phyloP scores from a whole-genome alignment of 805 yeast genomes.

The Huiozyma sinensis region DNA sequence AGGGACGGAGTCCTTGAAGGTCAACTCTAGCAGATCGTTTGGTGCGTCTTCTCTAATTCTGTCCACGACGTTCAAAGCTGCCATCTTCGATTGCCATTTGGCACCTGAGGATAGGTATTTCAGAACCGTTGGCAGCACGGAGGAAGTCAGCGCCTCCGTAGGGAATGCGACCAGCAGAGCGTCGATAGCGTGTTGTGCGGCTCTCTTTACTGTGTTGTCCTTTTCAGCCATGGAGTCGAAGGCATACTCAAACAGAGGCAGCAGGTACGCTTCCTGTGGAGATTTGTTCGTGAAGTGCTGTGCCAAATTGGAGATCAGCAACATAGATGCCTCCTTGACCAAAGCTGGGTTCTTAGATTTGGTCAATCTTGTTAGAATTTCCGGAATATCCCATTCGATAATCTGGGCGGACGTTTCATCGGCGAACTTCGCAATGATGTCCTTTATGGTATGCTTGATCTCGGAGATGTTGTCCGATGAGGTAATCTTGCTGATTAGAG shows the following conservation, averaged over 20 bases:
- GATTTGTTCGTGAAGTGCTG: slow-evolving; percentile 53
- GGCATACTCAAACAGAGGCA: slow-evolving; percentile 51
- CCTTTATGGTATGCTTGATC: slow-evolving; percentile 26
- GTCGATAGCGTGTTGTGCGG: slow-evolving; percentile 74
- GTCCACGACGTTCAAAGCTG: slow-evolving; percentile 65
- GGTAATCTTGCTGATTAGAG: slow-evolving; percentile 32
- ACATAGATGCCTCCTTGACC: slow-evolving; percentile 66
- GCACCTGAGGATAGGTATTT: slow-evolving; percentile 66
- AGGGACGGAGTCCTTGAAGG: slow-evolving; percentile 72
- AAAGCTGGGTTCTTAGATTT: slow-evolving; percentile 67
- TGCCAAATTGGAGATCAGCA: slow-evolving; percentile 48
- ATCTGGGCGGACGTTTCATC: slow-evolving; percentile 32
- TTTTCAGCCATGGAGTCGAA: slow-evolving; percentile 75
- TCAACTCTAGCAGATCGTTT: slow-evolving; percentile 72
- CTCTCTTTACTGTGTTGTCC: slow-evolving; percentile 74
- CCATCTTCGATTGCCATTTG: slow-evolving; percentile 86
- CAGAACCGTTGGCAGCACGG: slow-evolving; percentile 51
- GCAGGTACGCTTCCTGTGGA: slow-evolving; percentile 66
- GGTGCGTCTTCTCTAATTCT: slow-evolving; percentile 70
- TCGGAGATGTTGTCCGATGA: slow-evolving; percentile 28
- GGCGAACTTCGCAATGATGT: slow-evolving; percentile 38
- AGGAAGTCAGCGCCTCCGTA: slow-evolving; percentile 65
- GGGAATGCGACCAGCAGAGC: slow-evolving; percentile 62
- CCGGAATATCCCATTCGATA: slow-evolving; percentile 54
- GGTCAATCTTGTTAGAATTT: slow-evolving; percentile 51